Evolutionary conservation across 371 early-diverging fungal species (phyloP).

Genomic region (Conidiobolus incongruus): DNA sequence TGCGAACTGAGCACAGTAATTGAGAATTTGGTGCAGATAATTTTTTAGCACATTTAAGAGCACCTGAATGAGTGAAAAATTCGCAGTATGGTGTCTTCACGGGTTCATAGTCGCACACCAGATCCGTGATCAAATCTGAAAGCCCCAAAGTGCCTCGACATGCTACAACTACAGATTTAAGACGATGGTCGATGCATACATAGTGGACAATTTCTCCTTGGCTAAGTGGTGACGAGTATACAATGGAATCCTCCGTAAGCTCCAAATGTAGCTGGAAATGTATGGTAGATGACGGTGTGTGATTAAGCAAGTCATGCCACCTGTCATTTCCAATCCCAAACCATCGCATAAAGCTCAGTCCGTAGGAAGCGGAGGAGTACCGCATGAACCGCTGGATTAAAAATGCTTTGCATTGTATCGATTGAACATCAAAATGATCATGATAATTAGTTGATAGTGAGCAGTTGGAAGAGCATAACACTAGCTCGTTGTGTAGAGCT

Average conservation of each 20-base stretch:
- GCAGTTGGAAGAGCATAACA: not conserved
- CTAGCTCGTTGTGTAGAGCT: not conserved
- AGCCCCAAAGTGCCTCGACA: slow-evolving; percentile 79
- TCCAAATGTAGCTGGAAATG: slow-evolving; percentile 45
- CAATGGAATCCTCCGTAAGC: slow-evolving; percentile 31
- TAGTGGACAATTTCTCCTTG: slow-evolving; percentile 63
- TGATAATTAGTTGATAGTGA: slow-evolving; percentile 8
- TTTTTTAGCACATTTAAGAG: slow-evolving; percentile 46
- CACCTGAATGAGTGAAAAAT: slow-evolving; percentile 47
- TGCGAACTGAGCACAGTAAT: slow-evolving; percentile 32
- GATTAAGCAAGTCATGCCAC: slow-evolving; percentile 17
- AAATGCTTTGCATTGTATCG: not conserved
- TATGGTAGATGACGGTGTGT: slow-evolving; percentile 39
- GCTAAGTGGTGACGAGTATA: slow-evolving; percentile 33
- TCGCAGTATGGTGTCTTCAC: slow-evolving; percentile 6
- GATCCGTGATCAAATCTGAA: slow-evolving; percentile 66
- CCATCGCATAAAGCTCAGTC: slow-evolving; percentile 59
- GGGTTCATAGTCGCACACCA: slow-evolving; percentile 25
- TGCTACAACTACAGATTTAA: slow-evolving; percentile 53
- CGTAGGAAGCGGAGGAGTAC: slow-evolving; percentile 56
- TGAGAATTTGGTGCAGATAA: slow-evolving; percentile 33
- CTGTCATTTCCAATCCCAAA: slow-evolving; percentile 39
- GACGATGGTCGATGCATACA: slow-evolving; percentile 53
- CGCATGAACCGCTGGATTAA: slow-evolving; percentile 54
- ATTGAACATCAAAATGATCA: slow-evolving; percentile 23